These are phyloP conservation scores for Lachancea nothofagi DNA, from an alignment of 805 yeast genomes.

Conservation along the genomic window DNA sequence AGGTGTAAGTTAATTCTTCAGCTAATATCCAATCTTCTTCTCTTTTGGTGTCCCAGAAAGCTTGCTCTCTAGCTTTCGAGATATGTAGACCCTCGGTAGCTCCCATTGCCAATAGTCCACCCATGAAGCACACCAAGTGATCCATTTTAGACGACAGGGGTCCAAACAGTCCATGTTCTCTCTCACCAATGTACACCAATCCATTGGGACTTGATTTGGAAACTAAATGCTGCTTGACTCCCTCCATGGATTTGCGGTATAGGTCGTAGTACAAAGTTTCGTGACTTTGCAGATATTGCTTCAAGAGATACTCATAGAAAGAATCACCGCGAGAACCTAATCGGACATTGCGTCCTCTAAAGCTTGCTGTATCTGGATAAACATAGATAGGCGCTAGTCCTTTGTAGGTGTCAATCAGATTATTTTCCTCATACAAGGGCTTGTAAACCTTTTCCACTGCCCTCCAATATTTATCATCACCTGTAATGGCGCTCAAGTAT, in stretches of 20 bases:
- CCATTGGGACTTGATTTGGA: constrained; percentile 55
- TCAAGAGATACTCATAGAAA: constrained; percentile 81
- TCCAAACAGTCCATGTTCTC: constrained; percentile 60
- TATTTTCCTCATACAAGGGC: constrained; percentile 57
- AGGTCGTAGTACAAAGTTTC: constrained; percentile 58
- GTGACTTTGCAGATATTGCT: constrained; percentile 77
- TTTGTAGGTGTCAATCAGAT: constrained; percentile 34
- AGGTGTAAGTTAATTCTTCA: constrained; percentile 68
- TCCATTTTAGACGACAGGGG: constrained; percentile 73
- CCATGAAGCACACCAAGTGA: constrained; percentile 86
- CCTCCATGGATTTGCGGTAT: constrained; percentile 72
- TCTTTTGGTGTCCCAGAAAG: constrained; percentile 52
- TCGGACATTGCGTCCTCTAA: constrained; percentile 59
- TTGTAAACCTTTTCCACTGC: constrained; percentile 68
- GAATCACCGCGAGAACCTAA: constrained; percentile 92
- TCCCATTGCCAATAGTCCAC: constrained; percentile 83
- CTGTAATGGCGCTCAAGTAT: constrained; percentile 73
- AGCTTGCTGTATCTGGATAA: constrained; percentile 67
- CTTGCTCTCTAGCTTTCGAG: constrained; percentile 48
- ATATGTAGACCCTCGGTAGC: constrained; percentile 69
- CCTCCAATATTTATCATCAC: constrained; percentile 74
- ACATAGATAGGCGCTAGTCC: constrained; percentile 83
- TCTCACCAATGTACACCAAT: constrained; percentile 71
- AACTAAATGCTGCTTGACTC: constrained; percentile 65
- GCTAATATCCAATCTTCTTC: constrained; percentile 66